Conservation (phyloP, 148 eudicot genomes). For the Suaeda aralocaspica region DNA sequence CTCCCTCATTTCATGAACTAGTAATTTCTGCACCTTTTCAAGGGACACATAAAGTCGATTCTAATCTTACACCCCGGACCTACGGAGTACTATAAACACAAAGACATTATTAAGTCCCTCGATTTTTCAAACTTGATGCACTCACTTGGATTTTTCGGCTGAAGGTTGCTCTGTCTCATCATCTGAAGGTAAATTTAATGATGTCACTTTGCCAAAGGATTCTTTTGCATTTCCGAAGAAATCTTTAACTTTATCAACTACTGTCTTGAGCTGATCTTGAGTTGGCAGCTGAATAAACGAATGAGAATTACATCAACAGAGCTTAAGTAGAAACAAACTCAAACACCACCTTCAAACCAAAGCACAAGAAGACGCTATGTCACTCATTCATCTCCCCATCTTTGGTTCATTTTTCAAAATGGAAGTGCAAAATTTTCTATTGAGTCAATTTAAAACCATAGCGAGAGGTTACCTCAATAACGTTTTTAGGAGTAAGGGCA, state of each 20-base stretch:
- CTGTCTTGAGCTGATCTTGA: conserved; percentile 78
- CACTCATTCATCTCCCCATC: not conserved
- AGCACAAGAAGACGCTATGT: not conserved
- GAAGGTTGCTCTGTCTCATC: conserved; percentile 49
- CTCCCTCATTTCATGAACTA: not conserved
- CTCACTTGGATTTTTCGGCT: conserved; percentile 50
- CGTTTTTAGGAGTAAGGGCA: conserved; percentile 64
- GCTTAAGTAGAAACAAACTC: not conserved
- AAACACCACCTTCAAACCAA: no score
- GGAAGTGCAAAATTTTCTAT: not conserved
- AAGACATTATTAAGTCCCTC: not conserved
- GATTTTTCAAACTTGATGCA: conserved; percentile 7
- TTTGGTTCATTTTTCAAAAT: not conserved
- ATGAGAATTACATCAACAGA: not conserved
- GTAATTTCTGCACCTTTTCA: conserved; percentile 4
- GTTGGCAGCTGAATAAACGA: conserved; percentile 61
- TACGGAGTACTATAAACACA: not conserved
- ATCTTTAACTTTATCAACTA: conserved; percentile 81
- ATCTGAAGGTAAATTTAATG: conserved; percentile 36
- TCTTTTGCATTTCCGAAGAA: conserved; percentile 88
- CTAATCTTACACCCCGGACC: not conserved
- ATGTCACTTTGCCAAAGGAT: conserved; percentile 77
- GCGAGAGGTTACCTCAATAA: conserved; percentile 59
- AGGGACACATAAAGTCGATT: not conserved
- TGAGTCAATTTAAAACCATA: not conserved